These are phyloP conservation scores for Fremontodendron californicum DNA, from an alignment of 345 rosid species.

Conservation along the genomic window DNA sequence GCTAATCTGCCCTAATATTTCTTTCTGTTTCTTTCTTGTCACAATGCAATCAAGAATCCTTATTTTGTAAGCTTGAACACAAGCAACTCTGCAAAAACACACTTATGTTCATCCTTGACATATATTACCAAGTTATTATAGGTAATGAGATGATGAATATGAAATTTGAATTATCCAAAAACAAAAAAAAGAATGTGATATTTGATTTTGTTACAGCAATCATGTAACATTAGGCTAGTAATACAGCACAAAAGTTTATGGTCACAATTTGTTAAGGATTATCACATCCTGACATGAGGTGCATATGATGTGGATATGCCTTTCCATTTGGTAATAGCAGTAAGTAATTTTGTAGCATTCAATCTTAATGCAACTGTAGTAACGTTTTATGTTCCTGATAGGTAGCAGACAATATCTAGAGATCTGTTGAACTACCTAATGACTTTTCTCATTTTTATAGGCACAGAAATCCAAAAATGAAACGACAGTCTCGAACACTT, in stretches of 20 bases:
- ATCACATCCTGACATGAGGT: not conserved
- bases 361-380: not conserved
- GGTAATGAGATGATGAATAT: not conserved
- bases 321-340: slow-evolving; percentile 1
- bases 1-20: not conserved
- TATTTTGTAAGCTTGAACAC: not conserved
- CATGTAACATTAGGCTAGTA: not conserved
- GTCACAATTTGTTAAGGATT: not conserved
- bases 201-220: not conserved
- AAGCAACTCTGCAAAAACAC: not conserved
- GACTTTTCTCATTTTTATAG: slow-evolving; percentile 21
- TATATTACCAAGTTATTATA: not conserved
- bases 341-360: not conserved
- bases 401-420: not conserved
- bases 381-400: not conserved
- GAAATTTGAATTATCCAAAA: not conserved
- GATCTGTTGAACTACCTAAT: not conserved
- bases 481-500: slow-evolving; percentile 32
- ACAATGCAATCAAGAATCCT: not conserved
- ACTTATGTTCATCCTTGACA: not conserved
- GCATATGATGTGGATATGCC: not conserved
- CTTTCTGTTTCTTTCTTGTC: too few relatives aligned
- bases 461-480: slow-evolving; percentile 34
- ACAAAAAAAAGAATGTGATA: not conserved
- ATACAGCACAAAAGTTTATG: not conserved